Evolutionary conservation across 2,329 filamentous ascomycete genomes (phyloP), one percentile per base, ranked within the genome.

Genomic region (Phaeosphaeria sp.): DNA sequence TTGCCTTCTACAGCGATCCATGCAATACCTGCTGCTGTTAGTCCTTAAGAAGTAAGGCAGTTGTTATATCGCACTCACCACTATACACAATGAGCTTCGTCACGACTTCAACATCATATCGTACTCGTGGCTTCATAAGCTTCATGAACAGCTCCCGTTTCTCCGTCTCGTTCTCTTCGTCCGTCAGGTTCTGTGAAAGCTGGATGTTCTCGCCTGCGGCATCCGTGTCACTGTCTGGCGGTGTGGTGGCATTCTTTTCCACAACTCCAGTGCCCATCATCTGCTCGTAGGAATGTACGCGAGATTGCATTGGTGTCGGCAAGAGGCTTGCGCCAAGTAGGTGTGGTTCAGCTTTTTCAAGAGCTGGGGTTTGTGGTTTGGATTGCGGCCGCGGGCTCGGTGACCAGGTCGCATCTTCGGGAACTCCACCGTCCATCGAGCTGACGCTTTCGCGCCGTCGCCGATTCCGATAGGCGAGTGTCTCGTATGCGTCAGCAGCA

Each of bases 101-200:
- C 39, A 99, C 91, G 40, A 99, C 94, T 78, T 99, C 95, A n/a
- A 98, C 94, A 78, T 99, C 95, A 73, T 98, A 99, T 67, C 93
- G 85, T 58, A 97, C 93, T 65, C 95, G 87, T 49, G 95, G 93
- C 78, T 90, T 92, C 62, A 93, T 89, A 54, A 98, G 83, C 73
- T 85, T 87, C 45, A 89, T 90, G 77, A 98, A 97, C 76, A 98
- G 89, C 74, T 96, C 91, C 66, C 75, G 65, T 43, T 78, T 75
- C 58, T 80, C 77, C 30, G 77, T 74, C 57, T 80, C 77, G 13
- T 73, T 74, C 47, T 77, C 72, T 53, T 77, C 74, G 5, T 75
- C 74, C 2, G 49, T 64, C 1, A 71, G 71, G 25, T 48, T 64
- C 45, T 63, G 63, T 43, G 51, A 51, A 25, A 64, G 51, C n/a